phyloP scores from a whole-genome alignment of 2,329 filamentous ascomycete genomes.

The Cordyceps farinosa region DNA sequence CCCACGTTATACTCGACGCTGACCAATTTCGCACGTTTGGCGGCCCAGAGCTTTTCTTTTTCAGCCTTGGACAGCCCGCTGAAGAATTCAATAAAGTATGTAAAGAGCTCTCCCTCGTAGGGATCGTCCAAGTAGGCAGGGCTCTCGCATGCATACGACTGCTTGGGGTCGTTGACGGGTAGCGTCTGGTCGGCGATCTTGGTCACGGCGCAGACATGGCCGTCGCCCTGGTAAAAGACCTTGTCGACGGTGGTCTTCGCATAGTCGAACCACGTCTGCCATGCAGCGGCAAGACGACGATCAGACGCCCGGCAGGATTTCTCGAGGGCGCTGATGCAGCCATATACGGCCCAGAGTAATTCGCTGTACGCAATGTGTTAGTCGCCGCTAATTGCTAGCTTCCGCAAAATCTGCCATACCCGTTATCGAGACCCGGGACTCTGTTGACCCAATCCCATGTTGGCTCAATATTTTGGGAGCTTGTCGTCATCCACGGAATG shows the following conservation, averaged over 20 bases:
- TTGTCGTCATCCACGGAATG: constrained; percentile 37
- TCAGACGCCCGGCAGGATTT: constrained; percentile 24
- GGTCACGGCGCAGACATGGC: constrained; percentile 39
- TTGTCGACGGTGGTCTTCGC: constrained; percentile 34
- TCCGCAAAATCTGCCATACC: constrained; percentile 24
- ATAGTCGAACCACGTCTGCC: constrained; percentile 41
- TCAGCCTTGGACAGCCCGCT: constrained; percentile 30
- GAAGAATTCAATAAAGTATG: constrained; percentile 40
- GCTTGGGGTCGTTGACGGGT: constrained; percentile 26
- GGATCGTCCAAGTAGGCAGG: constrained; percentile 36
- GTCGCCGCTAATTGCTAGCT: background rate
- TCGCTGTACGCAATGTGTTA: constrained; percentile 27
- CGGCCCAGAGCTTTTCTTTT: constrained; percentile 35
- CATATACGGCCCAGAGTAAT: constrained; percentile 42
- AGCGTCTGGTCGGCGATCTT: constrained; percentile 34
- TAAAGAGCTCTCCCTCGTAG: constrained; percentile 42
- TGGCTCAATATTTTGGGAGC: constrained; percentile 30
- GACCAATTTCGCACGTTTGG: constrained; percentile 36
- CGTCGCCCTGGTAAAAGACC: constrained; percentile 37
- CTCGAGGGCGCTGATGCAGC: constrained; percentile 36
- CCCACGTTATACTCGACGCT: constrained; percentile 36
- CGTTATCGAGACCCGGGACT: constrained; percentile 40
- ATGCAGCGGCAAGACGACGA: constrained; percentile 31
- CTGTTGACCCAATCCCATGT: constrained; percentile 37
- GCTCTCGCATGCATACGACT: constrained; percentile 36